phyloP scores from a whole-genome alignment of 768 basidiomycete genomes.

The Tricholoma flavovirens region DNA sequence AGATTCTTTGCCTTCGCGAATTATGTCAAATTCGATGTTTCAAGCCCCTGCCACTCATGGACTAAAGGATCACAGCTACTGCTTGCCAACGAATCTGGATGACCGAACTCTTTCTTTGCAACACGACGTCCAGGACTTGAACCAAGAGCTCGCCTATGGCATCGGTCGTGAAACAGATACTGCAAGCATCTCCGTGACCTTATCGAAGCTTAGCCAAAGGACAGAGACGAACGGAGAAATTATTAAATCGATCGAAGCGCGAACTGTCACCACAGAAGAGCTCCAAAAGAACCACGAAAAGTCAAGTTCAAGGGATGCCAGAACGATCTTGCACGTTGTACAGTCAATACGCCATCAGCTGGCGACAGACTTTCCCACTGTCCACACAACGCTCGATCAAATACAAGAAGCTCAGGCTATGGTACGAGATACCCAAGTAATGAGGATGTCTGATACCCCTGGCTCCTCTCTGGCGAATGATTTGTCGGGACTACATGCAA shows the following conservation, averaged over 20 bases:
- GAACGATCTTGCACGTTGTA: not conserved
- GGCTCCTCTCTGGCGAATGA: not conserved
- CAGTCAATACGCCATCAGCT: conserved; percentile 29
- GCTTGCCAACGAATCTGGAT: conserved; percentile 1
- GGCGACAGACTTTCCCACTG: conserved; percentile 28
- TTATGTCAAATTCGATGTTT: not conserved
- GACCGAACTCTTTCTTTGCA: conserved; percentile 11
- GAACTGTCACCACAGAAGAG: conserved; percentile 18
- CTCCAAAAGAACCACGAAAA: not conserved
- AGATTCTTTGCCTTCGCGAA: not conserved
- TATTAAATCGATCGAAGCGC: not conserved
- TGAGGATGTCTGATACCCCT: not conserved
- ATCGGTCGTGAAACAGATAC: conserved; percentile 1
- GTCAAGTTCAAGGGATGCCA: not conserved
- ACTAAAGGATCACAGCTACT: conserved; percentile 6
- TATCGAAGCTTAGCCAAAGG: conserved; percentile 12
- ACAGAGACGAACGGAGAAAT: conserved; percentile 3
- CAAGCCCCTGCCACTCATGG: not conserved
- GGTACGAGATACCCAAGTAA: not conserved
- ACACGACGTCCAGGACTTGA: conserved; percentile 9
- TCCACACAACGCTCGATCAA: conserved; percentile 27
- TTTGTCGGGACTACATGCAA: conserved; percentile 8
- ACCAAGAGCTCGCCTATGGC: conserved; percentile 7
- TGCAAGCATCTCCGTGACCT: conserved; percentile 5
- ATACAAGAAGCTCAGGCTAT: conserved; percentile 21